Evolutionary conservation across 371 early-diverging fungal genomes (phyloP), one percentile per base, ranked within the genome.

Genomic region (Syncephalastrum contaminatum): DNA sequence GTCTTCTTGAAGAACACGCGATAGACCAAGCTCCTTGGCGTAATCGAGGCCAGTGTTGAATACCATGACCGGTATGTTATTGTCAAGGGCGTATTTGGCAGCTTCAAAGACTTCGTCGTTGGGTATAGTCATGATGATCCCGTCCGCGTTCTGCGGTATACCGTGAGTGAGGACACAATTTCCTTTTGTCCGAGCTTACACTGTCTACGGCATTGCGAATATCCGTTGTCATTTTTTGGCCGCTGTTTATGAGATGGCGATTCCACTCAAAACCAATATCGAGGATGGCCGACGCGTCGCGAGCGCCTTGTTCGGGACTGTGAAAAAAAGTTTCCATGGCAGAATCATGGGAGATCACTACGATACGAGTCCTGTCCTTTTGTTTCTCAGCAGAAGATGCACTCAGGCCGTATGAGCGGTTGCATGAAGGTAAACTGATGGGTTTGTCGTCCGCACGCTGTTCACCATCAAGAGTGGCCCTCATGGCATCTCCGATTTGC

Each of bases 1-100:
- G 43, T 80, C 73, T 27, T 73, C 64, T 60, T 77, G 78, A 12
- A 80, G 49, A 8, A 80, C 72, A 1, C 78, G 49, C 22, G 78
- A 55, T 4, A 75, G 44, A 13, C 72, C 70, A 4, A 73, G 57
- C 19, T 60, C 48, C 21, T 41, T 48, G 2, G 81, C 81, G 36
- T 65, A 70, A 18, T 71, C 60, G 8, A 64, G 51, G 0, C 81
- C 81, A 0, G 72, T 63, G 50, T 80, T 77, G 36, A 72, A 67
- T 3, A 77, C 76, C 13, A 80, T 69, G 12, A 80, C 66, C 16
- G 81, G 81, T 41, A 77, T 42, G 0, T 66, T 54, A 4, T 62
- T 51, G 3, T 65, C 52, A 1, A 59, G 50, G 10, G 72, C 72
- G 3, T 72, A 67, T 22, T 69, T 56, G 6, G 78, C 48, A 6